Evolutionary conservation across 768 basidiomycete species (phyloP).

Genomic region (Leucocoprinus sp.): DNA sequence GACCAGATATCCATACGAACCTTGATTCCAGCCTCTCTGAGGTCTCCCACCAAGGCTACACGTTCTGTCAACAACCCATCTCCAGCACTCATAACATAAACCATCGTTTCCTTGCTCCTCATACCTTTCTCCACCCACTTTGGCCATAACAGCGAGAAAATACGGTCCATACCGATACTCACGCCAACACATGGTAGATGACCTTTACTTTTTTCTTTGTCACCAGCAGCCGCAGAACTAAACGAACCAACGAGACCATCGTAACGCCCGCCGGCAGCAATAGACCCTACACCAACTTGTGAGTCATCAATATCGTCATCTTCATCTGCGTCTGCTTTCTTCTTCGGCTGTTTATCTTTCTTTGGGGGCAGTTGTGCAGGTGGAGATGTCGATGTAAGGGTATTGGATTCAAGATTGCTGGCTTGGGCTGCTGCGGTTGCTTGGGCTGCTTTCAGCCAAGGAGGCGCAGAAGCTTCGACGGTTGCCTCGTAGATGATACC

Average conservation of each 20-base stretch:
- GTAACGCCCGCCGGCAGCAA: conserved; percentile 97
- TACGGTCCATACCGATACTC: conserved; percentile 86
- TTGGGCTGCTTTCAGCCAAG: conserved; percentile 56
- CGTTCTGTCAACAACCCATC: conserved; percentile 85
- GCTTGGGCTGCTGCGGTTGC: conserved; percentile 32
- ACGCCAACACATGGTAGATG: conserved; percentile 86
- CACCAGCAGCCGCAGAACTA: conserved; percentile 66
- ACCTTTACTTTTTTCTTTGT: conserved; percentile 49
- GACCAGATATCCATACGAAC: conserved; percentile 29
- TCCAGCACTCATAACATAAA: conserved; percentile 86
- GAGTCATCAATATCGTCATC: conserved; percentile 91
- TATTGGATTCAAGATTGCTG: conserved; percentile 20
- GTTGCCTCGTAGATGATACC: conserved; percentile 97
- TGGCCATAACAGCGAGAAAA: conserved; percentile 87
- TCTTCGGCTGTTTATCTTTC: conserved; percentile 32
- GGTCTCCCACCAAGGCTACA: conserved; percentile 66
- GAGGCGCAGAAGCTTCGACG: conserved; percentile 90
- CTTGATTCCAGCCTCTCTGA: conserved; percentile 85
- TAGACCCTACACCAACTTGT: conserved; percentile 93
- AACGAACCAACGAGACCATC: conserved; percentile 94
- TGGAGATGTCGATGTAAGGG: conserved; percentile 18
- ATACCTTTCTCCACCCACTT: conserved; percentile 75
- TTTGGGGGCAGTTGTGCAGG: conserved; percentile 19
- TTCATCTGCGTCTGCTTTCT: conserved; percentile 38
- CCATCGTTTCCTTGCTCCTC: conserved; percentile 86